A percentile compares a stretch with the other conserved stretches of the same genome.
Evolutionary conservation across 2,329 filamentous ascomycete genomes (phyloP).

Genomic region (Colletotrichum cuscutae): DNA sequence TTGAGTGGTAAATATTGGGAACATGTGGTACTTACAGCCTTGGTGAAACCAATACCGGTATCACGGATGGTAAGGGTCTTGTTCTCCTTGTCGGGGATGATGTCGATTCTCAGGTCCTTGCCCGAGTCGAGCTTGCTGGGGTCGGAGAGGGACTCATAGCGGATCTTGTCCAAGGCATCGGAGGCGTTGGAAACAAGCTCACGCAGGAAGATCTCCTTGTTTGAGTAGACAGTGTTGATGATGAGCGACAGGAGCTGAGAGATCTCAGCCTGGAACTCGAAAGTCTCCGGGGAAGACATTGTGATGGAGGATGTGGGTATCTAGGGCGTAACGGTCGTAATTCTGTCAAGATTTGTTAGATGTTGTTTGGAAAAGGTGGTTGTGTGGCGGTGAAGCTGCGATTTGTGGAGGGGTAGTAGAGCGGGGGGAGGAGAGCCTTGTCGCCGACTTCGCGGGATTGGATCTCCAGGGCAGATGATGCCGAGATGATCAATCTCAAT

Average conservation of each 20-base stretch:
- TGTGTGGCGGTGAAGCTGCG: conserved; percentile 33
- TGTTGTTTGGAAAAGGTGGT: background rate
- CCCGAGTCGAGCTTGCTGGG: conserved; percentile 95
- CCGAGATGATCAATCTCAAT: conserved; percentile 1
- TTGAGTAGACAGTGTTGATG: conserved; percentile 99
- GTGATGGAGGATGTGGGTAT: conserved; percentile 49
- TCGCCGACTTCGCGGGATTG: background rate
- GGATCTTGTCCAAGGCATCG: conserved; percentile 99
- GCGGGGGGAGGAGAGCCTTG: background rate
- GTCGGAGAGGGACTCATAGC: conserved; percentile 98
- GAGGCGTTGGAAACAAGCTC: conserved; percentile 98
- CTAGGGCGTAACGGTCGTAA: conserved; percentile 34
- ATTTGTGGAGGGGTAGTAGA: conserved; percentile 13
- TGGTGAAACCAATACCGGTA: conserved; percentile 99
- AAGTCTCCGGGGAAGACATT: conserved; percentile 86
- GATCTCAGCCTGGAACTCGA: conserved; percentile 99
- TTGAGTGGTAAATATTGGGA: background rate
- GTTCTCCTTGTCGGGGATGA: conserved; percentile 96
- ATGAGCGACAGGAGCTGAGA: conserved; percentile 99
- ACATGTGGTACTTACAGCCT: conserved; percentile 79
- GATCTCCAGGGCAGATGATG: conserved; percentile 1
- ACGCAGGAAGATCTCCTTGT: conserved; percentile 99
- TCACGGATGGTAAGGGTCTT: conserved; percentile 98
- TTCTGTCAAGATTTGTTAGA: conserved; percentile 28
- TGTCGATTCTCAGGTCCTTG: conserved; percentile 99